A percentile compares a stretch with the other conserved stretches of the same genome.
Conservation (phyloP, 805 yeast genomes). For the Candida coquimbonensis region DNA sequence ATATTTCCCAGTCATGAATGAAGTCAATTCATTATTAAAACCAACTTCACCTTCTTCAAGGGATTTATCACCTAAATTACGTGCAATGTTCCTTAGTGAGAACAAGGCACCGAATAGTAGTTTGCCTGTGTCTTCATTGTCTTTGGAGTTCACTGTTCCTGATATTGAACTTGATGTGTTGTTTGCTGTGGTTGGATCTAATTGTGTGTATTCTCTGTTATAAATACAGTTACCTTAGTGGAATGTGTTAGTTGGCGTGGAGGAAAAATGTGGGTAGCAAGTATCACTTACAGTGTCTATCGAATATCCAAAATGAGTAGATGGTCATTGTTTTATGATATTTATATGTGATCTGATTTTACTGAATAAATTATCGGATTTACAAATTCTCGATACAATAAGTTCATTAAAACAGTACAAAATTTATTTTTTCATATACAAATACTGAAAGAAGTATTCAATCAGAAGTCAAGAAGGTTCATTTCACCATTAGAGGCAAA, state of each 20-base stretch:
- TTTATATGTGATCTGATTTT: too few species aligned
- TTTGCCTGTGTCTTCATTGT: conserved; percentile 66
- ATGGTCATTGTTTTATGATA: conserved; percentile 43
- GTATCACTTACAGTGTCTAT: conserved; percentile 63
- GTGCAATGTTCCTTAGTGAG: conserved; percentile 70
- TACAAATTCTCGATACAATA: neutral
- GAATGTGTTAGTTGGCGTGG: too few species aligned
- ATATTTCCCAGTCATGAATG: conserved; percentile 68
- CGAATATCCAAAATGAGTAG: conserved; percentile 85
- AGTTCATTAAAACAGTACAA: neutral
- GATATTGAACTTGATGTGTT: conserved; percentile 3
- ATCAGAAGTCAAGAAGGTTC: conserved; percentile 10
- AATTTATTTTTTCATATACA: neutral
- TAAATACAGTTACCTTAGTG: conserved; percentile 62
- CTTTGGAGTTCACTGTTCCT: conserved; percentile 43
- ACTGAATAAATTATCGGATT: neutral
- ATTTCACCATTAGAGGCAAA: conserved; percentile 8
- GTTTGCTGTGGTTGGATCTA: conserved; percentile 2
- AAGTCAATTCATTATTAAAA: conserved; percentile 27
- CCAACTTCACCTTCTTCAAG: conserved; percentile 17
- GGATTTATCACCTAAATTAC: conserved; percentile 35
- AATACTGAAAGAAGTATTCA: neutral
- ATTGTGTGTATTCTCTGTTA: conserved; percentile 60
- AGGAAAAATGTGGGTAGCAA: too few species aligned
- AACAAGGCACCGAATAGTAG: conserved; percentile 79